Evolutionary conservation across 116 monocot species (phyloP).

Genomic region (Papilionanthe hybrid): DNA sequence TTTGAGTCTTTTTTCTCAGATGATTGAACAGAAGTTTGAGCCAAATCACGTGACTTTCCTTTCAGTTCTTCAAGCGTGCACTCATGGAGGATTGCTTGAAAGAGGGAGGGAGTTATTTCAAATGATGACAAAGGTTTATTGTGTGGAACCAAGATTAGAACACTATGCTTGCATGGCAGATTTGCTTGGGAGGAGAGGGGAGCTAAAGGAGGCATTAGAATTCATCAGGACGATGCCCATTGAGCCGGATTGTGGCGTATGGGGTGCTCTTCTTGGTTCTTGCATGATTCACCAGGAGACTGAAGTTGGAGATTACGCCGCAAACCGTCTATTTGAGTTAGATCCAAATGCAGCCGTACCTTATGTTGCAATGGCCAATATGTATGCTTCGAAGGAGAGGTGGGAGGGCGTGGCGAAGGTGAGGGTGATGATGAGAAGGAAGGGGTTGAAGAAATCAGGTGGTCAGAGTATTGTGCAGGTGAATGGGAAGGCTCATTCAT

Average conservation of each 20-base stretch:
- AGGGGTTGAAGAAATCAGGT: slow-evolving; percentile 14
- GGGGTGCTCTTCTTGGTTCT: slow-evolving; percentile 37
- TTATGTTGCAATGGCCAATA: slow-evolving; percentile 30
- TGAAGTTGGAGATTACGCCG: slow-evolving; percentile 20
- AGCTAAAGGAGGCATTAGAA: slow-evolving; percentile 19
- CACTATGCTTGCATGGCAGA: slow-evolving; percentile 35
- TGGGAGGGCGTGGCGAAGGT: slow-evolving; percentile 28
- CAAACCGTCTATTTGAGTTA: slow-evolving; percentile 19
- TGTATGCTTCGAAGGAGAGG: slow-evolving; percentile 25
- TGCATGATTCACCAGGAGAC: slow-evolving; percentile 23
- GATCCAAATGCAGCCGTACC: slow-evolving; percentile 18
- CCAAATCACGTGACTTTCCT: slow-evolving; percentile 31
- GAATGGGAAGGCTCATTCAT: slow-evolving; percentile 20
- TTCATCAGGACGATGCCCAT: slow-evolving; percentile 24
- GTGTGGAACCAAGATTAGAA: slow-evolving; percentile 21
- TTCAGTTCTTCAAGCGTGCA: slow-evolving; percentile 29
- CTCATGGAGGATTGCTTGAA: slow-evolving; percentile 29
- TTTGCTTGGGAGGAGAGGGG: slow-evolving; percentile 18
- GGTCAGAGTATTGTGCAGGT: slow-evolving; percentile 28
- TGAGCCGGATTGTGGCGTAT: slow-evolving; percentile 25
- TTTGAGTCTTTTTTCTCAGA: slow-evolving; percentile 22
- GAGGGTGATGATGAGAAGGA: slow-evolving; percentile 22
- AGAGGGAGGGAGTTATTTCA: slow-evolving; percentile 20
- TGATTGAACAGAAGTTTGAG: slow-evolving; percentile 15
- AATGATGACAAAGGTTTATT: slow-evolving; percentile 17